Base-by-base conservation (phyloP, 2,329 filamentous ascomycete genomes). In the Massarina eburnea region DNA sequence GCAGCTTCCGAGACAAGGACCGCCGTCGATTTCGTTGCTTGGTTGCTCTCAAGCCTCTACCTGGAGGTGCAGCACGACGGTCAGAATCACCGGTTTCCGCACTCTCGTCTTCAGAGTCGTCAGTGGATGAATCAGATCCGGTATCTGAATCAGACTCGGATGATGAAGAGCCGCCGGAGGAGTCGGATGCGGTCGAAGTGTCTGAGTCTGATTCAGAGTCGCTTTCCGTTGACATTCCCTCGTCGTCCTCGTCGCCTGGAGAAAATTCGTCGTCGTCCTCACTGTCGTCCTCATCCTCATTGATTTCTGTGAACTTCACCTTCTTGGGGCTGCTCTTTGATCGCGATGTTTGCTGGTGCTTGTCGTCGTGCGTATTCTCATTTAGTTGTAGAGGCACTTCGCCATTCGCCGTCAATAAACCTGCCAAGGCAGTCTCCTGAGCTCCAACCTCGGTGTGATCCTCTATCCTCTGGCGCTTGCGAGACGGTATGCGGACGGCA, bases 401-500 rank as follows among this genome's bases (percentile, higher is more conserved):
- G 14, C 48, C 46, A 21, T 49, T 39, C 21, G 45, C 49, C 18
- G 48, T 52, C 8, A 58, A 51, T 24, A 61, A 41, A 1, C 41
- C 48, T 4, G 46, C 14, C 26, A 37, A 52, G 12, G 54, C 55
- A 3, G 41, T 8, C 4, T 48, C 53, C 3, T 53, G 48, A 3
- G 50, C 55, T 36, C 43, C 52, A 40, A 63, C 61, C 45, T 59
- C 49, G 44, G 70, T 49, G 30, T 60, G 54, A 48, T 59, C 58
- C 53, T 58, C 72, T 15, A 67, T 35, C 33, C 62, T 58, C 29
- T 78, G 79, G 57, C 81, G 80, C 66, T 94, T 95, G 51, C 85
- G 79, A 1, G 90, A 85, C 1, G 88, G 88, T 14, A 95, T 88
- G 10, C 78, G 73, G 30, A 95, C 74, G 0, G 79, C 66, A 1